Base-by-base conservation (phyloP, 805 yeast species). In the Yarrowia keelungensis region DNA sequence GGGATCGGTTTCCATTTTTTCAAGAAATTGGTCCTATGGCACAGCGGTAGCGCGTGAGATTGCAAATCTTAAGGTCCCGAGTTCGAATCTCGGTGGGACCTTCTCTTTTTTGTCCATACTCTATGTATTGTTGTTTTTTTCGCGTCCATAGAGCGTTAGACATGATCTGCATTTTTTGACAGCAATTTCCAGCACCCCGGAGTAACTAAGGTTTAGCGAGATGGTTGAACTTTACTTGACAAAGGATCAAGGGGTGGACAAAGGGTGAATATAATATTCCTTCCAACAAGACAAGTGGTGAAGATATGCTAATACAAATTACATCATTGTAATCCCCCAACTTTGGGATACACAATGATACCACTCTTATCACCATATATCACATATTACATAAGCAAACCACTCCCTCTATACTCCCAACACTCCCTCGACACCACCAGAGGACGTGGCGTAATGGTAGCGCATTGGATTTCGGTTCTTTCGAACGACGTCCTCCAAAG, bases 81-180 rank as follows among this genome's bases (percentile, higher is more conserved):
- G 65, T 59, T 59, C 65, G 65, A 59, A 59, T 45, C 65, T 59
- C 65, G 65, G 65, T 59, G 65, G 65, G 65, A 59, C 65, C 65
- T 59, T 39, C 45, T 53, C 36, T 53, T 53, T 53, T 53, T 53
- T 19, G 16, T 16, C 11, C 15, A 10, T 43, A 16, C 11, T 14
- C 5, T 9, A 4, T 8, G 38, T 32, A 15, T 26, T n/a, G 15
- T 43, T 59, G 65, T 32, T 16, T n/a, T 19, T 19, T 12, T 8
- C 8, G 43, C 22, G 41, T 8, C 45, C 59, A 39, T 53, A 39
- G 3, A 8, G 19, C 43, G n/a, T 10, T 43, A n/a, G n/a, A 12
- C n/a, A 36, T 14, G 59, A 53, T 53, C 59, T 14, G 45, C 59
- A 19, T 38, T n/a, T 38, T 53, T 39, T 39, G 32, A 36, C 41